A percentile compares a stretch with the other conserved stretches of the same genome.
phyloP scores from a whole-genome alignment of 1,139 yeast species.

The Debaryomyces fabryi region DNA sequence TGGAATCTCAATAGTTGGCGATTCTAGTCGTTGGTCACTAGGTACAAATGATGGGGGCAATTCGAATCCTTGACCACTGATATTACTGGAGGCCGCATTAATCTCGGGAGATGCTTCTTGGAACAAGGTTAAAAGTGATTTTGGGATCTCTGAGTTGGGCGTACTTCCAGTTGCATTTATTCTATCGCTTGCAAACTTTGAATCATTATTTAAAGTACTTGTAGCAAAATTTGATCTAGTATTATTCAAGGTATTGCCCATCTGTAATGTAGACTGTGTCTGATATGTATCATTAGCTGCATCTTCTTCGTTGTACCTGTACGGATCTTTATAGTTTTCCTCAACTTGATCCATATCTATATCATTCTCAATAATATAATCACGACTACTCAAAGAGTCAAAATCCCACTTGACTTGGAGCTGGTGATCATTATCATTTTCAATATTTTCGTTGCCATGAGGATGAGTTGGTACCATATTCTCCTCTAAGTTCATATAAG shows the following conservation, averaged over 20 bases:
- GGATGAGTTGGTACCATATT: slow-evolving; percentile 15
- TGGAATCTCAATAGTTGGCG: slow-evolving; percentile 51
- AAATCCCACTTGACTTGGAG: slow-evolving; percentile 88
- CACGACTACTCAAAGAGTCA: slow-evolving; percentile 73
- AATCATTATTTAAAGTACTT: background rate
- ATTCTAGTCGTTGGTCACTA: slow-evolving; percentile 30
- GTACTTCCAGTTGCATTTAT: slow-evolving; percentile 20
- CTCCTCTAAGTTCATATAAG: slow-evolving; percentile 41
- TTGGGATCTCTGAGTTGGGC: slow-evolving; percentile 57
- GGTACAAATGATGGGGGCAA: slow-evolving; percentile 18
- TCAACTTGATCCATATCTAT: slow-evolving; percentile 54
- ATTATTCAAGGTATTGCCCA: slow-evolving; percentile 10
- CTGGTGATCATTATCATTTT: slow-evolving; percentile 26
- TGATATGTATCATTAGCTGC: slow-evolving; percentile 27
- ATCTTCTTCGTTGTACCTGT: slow-evolving; percentile 35
- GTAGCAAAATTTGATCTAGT: background rate
- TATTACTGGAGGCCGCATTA: slow-evolving; percentile 15
- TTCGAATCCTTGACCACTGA: slow-evolving; percentile 16
- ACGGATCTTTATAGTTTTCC: slow-evolving; percentile 39
- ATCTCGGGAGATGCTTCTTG: slow-evolving; percentile 40
- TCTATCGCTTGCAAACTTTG: slow-evolving; percentile 1
- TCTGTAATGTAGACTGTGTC: slow-evolving; percentile 34
- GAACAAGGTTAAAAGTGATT: slow-evolving; percentile 70
- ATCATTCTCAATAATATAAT: slow-evolving; percentile 70
- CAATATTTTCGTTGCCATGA: slow-evolving; percentile 13